Evolutionary conservation across 164 flowering plant species (phyloP), one percentile per base, ranked within the genome.

Genomic region (Kingdonia uniflora): DNA sequence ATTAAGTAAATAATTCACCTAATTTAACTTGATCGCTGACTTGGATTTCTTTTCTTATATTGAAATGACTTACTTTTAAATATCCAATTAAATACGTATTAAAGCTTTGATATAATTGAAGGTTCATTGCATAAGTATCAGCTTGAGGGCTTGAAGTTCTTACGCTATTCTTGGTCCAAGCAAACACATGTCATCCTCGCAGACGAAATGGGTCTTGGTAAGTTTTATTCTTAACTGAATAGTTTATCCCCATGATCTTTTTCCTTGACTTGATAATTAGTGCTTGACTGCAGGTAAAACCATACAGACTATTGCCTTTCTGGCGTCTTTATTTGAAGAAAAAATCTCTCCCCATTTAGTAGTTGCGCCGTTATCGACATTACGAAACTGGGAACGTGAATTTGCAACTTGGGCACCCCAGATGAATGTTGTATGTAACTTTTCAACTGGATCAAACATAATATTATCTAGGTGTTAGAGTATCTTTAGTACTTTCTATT

Each of bases 321-420:
- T 94, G 48, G 97, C 97, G 46, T 88, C 99, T 50, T 81, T 84
- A 50, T 81, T 55, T 58, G 85, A 77, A 60, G 97, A 82, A 25
- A 69, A 64, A n/a, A 4, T 78, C 16, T 59, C 35, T 60, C 97
- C 99, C 26, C 80, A 81, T 76, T 68, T 94, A 67, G 99, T 94
- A 29, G 80, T 94, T 20, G 99, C 99, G 21, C 99, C 99, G 41
- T 87, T 94, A 51, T 94, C 99, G 51, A 94, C 99, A 38, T 56
- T 94, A 61, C 79, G 97, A 52, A 94, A 94, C 63, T 94, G 99
- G 97, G 99, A 94, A 56, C 91, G 99, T 51, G 99, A 94, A 73
- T 94, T 94, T 71, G 92, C 99, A 41, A 81, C 82, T 19, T 94
- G 99, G 99, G 99, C 99, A 13, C 99, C 99, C 45, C 99, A 94